A percentile compares a stretch with the other conserved stretches of the same genome.
These are phyloP conservation scores for Ascochyta koolunga DNA, from an alignment of 2,329 filamentous ascomycete species.

Conservation along the genomic window DNA sequence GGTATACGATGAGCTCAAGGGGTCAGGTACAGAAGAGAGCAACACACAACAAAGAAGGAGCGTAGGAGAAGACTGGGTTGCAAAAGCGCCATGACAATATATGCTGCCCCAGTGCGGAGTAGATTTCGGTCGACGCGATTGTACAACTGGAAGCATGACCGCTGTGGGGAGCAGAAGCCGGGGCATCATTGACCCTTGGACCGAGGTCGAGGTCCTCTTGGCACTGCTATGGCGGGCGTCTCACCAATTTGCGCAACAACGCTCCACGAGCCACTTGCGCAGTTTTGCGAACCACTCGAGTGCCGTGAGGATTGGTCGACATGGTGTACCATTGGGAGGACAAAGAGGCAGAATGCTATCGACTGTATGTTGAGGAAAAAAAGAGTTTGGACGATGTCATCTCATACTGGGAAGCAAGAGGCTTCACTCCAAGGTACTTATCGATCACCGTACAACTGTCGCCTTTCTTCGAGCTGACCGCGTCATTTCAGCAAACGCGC, in stretches of 20 bases:
- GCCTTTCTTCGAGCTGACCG: neutral
- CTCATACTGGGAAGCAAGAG: conserved; percentile 66
- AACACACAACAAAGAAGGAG: neutral
- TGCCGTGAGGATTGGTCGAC: neutral
- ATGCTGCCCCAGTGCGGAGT: conserved; percentile 18
- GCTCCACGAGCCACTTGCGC: conserved; percentile 28
- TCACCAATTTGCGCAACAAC: conserved; percentile 20
- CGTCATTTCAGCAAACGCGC: conserved; percentile 67
- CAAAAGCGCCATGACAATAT: conserved; percentile 20
- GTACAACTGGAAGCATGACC: conserved; percentile 16
- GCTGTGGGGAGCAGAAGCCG: conserved; percentile 20
- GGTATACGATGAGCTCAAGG: conserved; percentile 2
- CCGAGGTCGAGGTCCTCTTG: conserved; percentile 14
- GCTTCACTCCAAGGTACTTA: conserved; percentile 72
- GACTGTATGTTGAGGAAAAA: conserved; percentile 78
- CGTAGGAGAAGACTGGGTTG: neutral
- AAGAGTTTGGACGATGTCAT: conserved; percentile 77
- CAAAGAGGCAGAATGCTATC: conserved; percentile 68
- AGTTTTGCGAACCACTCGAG: neutral
- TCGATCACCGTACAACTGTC: conserved; percentile 31
- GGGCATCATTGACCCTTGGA: conserved; percentile 13
- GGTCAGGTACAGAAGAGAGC: neutral
- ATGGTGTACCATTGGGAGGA: conserved; percentile 68
- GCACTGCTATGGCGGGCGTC: conserved; percentile 26
- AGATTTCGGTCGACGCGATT: conserved; percentile 24